Evolutionary conservation across 2,329 filamentous ascomycete genomes (phyloP).

Genomic region (Cercospora berteroae): DNA sequence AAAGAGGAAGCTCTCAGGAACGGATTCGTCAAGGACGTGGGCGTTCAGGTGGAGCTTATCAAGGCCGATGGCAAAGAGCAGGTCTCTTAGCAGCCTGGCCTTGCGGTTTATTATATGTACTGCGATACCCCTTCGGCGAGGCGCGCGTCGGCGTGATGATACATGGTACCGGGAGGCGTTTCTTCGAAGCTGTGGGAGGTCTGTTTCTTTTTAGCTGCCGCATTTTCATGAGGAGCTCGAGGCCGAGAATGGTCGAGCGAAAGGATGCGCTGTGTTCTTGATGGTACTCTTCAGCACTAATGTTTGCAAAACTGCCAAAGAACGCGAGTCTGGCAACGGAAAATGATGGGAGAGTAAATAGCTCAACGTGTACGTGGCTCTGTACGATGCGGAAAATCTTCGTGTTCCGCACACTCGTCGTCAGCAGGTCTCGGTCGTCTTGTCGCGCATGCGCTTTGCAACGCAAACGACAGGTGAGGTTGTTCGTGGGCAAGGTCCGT

Average conservation of each 20-base stretch:
- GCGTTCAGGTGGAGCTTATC: slow-evolving; percentile 35
- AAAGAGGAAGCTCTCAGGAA: slow-evolving; percentile 27
- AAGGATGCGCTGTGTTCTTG: slow-evolving; percentile 2
- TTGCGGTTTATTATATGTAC: slow-evolving; percentile 9
- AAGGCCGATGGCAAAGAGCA: slow-evolving; percentile 26
- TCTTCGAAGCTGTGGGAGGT: slow-evolving; percentile 15
- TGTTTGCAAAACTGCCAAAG: slow-evolving; percentile 11
- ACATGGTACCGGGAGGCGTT: slow-evolving; percentile 15
- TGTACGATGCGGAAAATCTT: slow-evolving; percentile 17
- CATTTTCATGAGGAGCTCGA: background rate
- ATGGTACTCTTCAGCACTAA: slow-evolving; percentile 10
- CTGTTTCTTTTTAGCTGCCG: slow-evolving; percentile 11
- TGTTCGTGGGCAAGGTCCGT: background rate
- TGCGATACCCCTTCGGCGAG: slow-evolving; percentile 20
- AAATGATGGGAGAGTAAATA: slow-evolving; percentile 15
- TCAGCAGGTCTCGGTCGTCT: background rate
- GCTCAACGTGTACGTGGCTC: slow-evolving; percentile 7
- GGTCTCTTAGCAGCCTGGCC: slow-evolving; percentile 23
- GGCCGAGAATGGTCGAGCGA: background rate
- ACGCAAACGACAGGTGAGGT: background rate
- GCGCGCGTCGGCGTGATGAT: slow-evolving; percentile 12
- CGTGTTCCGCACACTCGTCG: background rate
- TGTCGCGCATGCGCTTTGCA: background rate
- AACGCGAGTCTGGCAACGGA: slow-evolving; percentile 24
- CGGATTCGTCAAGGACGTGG: slow-evolving; percentile 31